Evolutionary conservation across 2,329 filamentous ascomycete genomes (phyloP), one percentile per base, ranked within the genome.

Genomic region (Ramularia endophylla): DNA sequence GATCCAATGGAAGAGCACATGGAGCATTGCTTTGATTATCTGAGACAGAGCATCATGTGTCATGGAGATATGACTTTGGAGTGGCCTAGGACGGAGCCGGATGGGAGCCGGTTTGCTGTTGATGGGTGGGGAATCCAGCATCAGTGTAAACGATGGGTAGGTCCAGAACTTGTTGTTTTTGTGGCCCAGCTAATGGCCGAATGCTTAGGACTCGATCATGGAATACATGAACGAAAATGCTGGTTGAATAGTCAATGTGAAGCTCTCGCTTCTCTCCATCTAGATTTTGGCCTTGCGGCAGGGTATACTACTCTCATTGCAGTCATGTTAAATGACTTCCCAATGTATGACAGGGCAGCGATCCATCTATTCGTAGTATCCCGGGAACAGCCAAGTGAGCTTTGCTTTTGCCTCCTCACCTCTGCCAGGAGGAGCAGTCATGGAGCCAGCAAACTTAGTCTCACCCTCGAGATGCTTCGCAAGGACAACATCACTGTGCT

Each of bases 371-470:
- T 72, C 65, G 52, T 77, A 87, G 63, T 89, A 88, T 2, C 82
- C 85, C 1, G 89, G 88, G 69, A 95, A 97, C 43, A 98, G 68
- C 73, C 85, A 98, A 58, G 83, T 77, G 39, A 95, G 70, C 68
- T 80, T 90, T 74, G 86, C 78, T 67, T 84, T 74, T 1, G 84
- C 85, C 64, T 90, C 84, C 11, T 77, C 71, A 46, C 76, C 77
- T 56, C 88, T 78, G 18, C 86, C 86, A 36, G 79, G 77, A 29
- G 81, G 78, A 62, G 88, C 85, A 36, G 90, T 95, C 70, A 90
- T 94, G 58, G 78, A 76, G 50, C 94, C 78, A 29, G 86, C 87
- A 49, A 86, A 87, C 61, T 83, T 84, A 46, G 81, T 80, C 27
- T 77, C 74, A 11, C 86, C 87, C 58, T 81, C 82, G 61, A 87